A percentile compares a stretch with the other conserved stretches of the same genome.
phyloP scores from a whole-genome alignment of 805 yeast genomes.

The Metschnikowia kofuensis region DNA sequence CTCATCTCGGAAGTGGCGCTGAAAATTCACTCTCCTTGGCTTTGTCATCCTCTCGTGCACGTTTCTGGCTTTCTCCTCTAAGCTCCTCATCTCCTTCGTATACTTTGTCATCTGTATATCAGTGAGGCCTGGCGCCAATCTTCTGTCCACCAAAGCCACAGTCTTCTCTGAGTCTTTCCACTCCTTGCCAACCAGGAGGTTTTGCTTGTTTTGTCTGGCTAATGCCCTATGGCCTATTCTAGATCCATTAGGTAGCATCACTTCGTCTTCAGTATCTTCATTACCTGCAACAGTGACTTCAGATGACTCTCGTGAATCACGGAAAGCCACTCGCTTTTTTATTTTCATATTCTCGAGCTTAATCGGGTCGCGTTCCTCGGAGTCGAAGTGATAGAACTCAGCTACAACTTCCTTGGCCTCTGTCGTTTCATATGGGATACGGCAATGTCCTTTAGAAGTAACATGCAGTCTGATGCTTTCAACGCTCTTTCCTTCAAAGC shows the following conservation, averaged over 20 bases:
- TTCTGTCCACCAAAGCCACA: constrained; percentile 71
- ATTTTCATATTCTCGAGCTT: constrained; percentile 8
- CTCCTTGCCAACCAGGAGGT: constrained; percentile 26
- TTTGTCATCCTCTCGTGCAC: constrained; percentile 25
- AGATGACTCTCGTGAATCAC: constrained; percentile 17
- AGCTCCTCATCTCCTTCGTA: constrained; percentile 27
- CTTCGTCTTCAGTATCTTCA: constrained; percentile 18
- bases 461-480: constrained; percentile 45
- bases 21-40: constrained; percentile 29
- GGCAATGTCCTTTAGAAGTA: constrained; percentile 43
- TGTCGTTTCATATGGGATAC: constrained; percentile 42
- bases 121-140: constrained; percentile 39
- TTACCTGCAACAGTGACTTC: constrained; percentile 15
- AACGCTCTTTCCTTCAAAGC: constrained; percentile 39
- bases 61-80: constrained; percentile 24
- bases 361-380: constrained; percentile 17
- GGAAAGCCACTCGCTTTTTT: constrained; percentile 28
- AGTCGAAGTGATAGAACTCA: constrained; percentile 37
- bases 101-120: constrained; percentile 28
- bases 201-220: constrained; percentile 69
- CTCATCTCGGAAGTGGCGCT: constrained; percentile 63
- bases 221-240: constrained; percentile 80
- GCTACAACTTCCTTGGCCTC: constrained; percentile 35
- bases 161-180: constrained; percentile 68
- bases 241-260: constrained; percentile 65